phyloP scores from a whole-genome alignment of 2,329 filamentous ascomycete genomes.

The Orbilia oligospora region DNA sequence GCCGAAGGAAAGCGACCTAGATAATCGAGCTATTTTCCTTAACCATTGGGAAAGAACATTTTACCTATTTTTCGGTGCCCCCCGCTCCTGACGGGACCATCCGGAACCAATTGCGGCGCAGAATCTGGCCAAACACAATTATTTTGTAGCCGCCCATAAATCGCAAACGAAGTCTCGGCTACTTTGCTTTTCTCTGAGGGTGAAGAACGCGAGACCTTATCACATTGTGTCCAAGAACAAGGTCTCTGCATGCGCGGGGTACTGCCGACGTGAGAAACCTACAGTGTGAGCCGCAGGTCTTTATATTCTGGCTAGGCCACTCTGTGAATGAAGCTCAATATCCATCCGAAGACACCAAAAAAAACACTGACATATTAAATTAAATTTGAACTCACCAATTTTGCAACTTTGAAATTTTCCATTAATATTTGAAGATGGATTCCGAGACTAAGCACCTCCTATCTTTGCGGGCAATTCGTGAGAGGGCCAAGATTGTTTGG shows the following conservation, averaged over 20 bases:
- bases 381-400: not conserved
- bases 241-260: conserved; percentile 7
- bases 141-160: conserved; percentile 12
- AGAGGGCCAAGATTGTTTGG: conserved; percentile 80
- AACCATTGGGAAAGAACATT: not conserved
- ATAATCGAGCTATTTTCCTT: not conserved
- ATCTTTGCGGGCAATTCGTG: conserved; percentile 88
- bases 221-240: conserved; percentile 10
- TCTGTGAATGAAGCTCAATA: not conserved
- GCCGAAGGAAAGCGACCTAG: conserved; percentile 11
- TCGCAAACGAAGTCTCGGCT: conserved; percentile 9
- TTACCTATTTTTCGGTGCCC: not conserved
- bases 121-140: conserved; percentile 5
- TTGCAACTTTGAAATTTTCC: not conserved
- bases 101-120: conserved; percentile 10
- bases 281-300: not conserved
- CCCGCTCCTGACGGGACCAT: not conserved
- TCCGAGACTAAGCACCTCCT: conserved; percentile 81
- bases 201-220: not conserved
- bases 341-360: not conserved
- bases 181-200: conserved; percentile 16
- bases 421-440: conserved; percentile 3
- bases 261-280: conserved; percentile 6
- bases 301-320: conserved; percentile 2
- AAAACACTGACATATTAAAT: not conserved